Base-by-base conservation (phyloP, 1,284 basidiomycete genomes). In the Chalciporus sp. region DNA sequence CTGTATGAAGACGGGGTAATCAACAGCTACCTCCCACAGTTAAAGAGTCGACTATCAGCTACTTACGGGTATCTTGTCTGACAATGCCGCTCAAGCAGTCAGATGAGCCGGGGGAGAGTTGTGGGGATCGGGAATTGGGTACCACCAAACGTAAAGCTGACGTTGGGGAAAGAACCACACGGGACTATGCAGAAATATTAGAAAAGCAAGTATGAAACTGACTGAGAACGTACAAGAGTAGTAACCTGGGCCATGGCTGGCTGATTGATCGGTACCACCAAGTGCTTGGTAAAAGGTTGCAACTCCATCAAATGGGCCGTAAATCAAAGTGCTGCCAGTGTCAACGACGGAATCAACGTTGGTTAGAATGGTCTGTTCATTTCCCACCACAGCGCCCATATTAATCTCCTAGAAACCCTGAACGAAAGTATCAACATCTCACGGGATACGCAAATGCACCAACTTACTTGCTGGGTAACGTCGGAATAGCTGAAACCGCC, bases 281-380 rank as follows among this genome's bases (percentile, higher is more conserved):
- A 63, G 51, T 16, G 51, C 33, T 4, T 29, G 10, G 47, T 55
- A 49, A 9, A 63, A 27, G 16, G 3, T 4, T 0, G 40, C n/a
- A 6, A 57, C 52, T 3, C 40, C 19, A 1, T 23, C 46, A 1
- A 41, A 35, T 1, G 6, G 0, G 20, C 23, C 76, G 0, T 80
- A 63, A 63, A 84, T 73, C 56, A 83, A 66, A 33, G 82, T 80
- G 23, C 77, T 80, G 43, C 78, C 77, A 9, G 76, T 75, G 62
- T 77, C 73, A 41, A 80, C 72, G 62, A 77, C 69, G 12, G 72
- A 70, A 31, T 61, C 52, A 42, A 73, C 45, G n/a, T 55, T 54
- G n/a, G 57, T 61, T 16, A 67, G 58, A 48, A 52, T 62, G 64
- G 53, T 20, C 51, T 49, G 14, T 16, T 41, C 53, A 16, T 68